Base-by-base conservation (phyloP, 179 eudicot species). In the Beta macrorhiza region DNA sequence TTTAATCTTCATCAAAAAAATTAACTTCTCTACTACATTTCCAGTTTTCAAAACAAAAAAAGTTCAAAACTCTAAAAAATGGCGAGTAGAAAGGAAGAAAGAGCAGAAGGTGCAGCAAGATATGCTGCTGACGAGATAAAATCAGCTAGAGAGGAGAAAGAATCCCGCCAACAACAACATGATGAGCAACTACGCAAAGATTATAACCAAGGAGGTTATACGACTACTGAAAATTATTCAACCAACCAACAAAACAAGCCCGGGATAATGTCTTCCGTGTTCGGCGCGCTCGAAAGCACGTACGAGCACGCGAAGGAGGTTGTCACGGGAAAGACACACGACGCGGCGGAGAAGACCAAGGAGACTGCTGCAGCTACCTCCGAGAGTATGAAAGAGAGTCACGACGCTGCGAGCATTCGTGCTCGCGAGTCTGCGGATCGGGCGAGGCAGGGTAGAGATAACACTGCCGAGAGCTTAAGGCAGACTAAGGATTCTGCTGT, bases 51-150 rank as follows among this genome's bases (percentile, higher is more conserved):
- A 3, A 1, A 13, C 22, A 29, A 25, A 29, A 53, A 37, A 4
- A 3, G 12, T 5, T 13, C 16, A 20, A 3, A 16, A 42, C 6
- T 67, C 0, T 0, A 0, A 17, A 61, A 47, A 82, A 92, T 89
- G 93, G 79, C 90, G 7, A 72, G 81, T 53, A 89, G 91, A 83
- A 82, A 86, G 81, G 92, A 87, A 76, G 89, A 89, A 77, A 87
- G 82, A 64, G 97, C 92, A 1, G 95, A 90, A 79, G 88, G 74
- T 0, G 91, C 92, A 1, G 97, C 96, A 2, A 75, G 87, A 59
- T 79, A 81, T 20, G 93, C 94, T 0, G 92, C 92, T 0, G 88
- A 86, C 4, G 91, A 91, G 82, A 80, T 92, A 5, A 83, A 80
- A 37, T 85, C 89, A 2, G 86, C 84, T 0, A 78, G 90, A 42